Evolutionary conservation across 257 asterid genomes (phyloP).

Genomic region (Salvia rosmarinus): DNA sequence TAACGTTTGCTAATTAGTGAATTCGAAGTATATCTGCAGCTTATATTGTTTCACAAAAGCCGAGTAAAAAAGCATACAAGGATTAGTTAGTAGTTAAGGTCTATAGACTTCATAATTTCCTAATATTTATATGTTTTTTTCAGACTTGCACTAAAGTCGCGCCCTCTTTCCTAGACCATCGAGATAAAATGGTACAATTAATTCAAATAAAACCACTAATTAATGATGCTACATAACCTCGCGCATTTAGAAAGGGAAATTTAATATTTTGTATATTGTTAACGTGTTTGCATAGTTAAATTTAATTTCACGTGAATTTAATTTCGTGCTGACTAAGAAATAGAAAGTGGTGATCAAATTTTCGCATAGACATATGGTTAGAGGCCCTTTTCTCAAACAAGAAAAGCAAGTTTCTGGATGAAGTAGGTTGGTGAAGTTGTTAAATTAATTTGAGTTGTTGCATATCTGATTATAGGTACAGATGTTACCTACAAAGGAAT

Average conservation of each 20-base stretch:
- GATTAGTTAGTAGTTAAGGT: not conserved
- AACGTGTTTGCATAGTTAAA: not conserved
- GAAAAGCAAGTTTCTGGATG: not conserved
- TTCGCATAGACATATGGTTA: not conserved
- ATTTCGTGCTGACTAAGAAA: conserved; percentile 3
- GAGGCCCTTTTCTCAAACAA: conserved; percentile 14
- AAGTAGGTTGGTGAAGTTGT: conserved; percentile 8
- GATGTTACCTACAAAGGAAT: not conserved
- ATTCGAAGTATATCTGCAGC: too few relatives aligned
- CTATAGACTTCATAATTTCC: not conserved
- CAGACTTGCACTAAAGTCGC: too few relatives aligned
- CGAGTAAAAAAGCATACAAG: not conserved
- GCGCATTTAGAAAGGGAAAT: not conserved
- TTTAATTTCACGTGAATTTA: too few relatives aligned
- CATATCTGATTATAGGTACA: not conserved
- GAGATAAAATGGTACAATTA: not conserved
- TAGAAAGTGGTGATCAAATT: not conserved
- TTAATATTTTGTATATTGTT: not conserved
- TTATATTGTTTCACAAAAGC: not conserved
- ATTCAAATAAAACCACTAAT: not conserved
- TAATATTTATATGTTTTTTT: not conserved
- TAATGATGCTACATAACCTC: not conserved
- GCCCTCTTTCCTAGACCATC: not conserved
- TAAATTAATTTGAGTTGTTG: conserved; percentile 16
- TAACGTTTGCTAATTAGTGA: too few relatives aligned